Conservation (phyloP, 164 flowering plant species). For the Malania oleifera region DNA sequence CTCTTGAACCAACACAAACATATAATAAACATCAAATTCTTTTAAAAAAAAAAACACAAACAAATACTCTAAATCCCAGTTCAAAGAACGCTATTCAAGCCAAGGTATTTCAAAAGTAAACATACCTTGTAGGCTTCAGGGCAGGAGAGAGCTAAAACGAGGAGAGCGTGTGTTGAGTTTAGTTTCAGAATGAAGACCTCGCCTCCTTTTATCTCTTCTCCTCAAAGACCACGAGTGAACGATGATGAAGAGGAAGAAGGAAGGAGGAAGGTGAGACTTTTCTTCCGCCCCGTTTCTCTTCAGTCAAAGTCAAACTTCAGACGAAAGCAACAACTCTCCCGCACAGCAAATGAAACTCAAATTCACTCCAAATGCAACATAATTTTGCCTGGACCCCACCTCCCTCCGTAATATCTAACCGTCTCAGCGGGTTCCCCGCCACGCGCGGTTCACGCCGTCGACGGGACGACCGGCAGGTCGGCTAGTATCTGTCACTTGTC, state of each 20-base stretch:
- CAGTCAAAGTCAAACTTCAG: constrained; percentile 20
- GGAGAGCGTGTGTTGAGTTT: not conserved
- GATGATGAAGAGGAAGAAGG: constrained; percentile 20
- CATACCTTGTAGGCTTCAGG: not conserved
- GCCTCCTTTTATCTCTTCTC: constrained; percentile 2
- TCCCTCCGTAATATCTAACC: not conserved
- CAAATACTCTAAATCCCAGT: not conserved
- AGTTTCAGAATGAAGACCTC: not conserved
- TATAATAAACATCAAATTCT: not conserved
- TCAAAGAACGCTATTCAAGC: too few species aligned
- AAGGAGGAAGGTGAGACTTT: constrained; percentile 47
- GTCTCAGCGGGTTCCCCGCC: not conserved
- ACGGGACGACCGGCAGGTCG: too few species aligned
- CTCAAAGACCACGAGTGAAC: not conserved
- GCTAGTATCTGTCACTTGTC: too few species aligned
- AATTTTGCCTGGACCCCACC: not conserved
- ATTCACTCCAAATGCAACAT: not conserved
- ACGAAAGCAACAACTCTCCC: not conserved
- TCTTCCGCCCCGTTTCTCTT: constrained; percentile 20
- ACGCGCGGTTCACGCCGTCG: not conserved
- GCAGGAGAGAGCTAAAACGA: too few species aligned
- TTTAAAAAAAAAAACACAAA: not conserved
- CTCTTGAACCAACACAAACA: not conserved
- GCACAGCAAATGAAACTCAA: constrained; percentile 9
- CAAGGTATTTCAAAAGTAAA: too few species aligned